Evolutionary conservation across 2,329 filamentous ascomycete species (phyloP).

Genomic region (Fusarium nurragi): DNA sequence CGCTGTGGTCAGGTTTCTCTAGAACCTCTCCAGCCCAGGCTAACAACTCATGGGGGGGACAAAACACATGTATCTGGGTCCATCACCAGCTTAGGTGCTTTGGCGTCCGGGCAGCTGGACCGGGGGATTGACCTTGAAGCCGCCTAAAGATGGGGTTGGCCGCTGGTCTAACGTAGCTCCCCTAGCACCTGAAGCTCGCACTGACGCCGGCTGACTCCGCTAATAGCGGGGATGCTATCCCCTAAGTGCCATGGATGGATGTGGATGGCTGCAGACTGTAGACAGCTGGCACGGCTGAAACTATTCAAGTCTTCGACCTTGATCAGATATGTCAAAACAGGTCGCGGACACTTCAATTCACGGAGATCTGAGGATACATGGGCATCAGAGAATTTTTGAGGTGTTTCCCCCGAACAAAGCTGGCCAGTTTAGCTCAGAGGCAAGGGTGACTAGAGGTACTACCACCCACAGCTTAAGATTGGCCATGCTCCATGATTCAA

Average conservation of each 20-base stretch:
- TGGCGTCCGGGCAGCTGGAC: slow-evolving; percentile 26
- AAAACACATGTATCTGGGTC: slow-evolving; percentile 24
- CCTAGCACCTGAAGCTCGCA: slow-evolving; percentile 38
- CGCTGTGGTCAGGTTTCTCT: neutral
- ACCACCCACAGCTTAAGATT: slow-evolving; percentile 28
- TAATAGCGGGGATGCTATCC: slow-evolving; percentile 38
- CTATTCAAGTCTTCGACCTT: neutral
- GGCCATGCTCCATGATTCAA: slow-evolving; percentile 38
- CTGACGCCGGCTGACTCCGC: slow-evolving; percentile 40
- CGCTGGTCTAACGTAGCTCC: slow-evolving; percentile 34
- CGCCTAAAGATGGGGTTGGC: slow-evolving; percentile 44
- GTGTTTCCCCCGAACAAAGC: slow-evolving; percentile 1
- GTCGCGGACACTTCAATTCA: neutral
- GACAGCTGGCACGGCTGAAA: slow-evolving; percentile 27
- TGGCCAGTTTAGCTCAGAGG: slow-evolving; percentile 14
- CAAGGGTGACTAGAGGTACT: slow-evolving; percentile 32
- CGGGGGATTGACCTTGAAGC: slow-evolving; percentile 31
- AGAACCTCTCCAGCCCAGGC: neutral
- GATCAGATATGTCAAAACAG: neutral
- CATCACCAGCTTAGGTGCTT: slow-evolving; percentile 23
- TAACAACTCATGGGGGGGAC: slow-evolving; percentile 15
- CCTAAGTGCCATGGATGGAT: slow-evolving; percentile 24
- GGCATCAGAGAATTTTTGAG: slow-evolving; percentile 1
- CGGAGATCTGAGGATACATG: neutral
- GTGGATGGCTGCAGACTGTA: slow-evolving; percentile 25